These are phyloP conservation scores for Globisporangium camurandrum DNA, from an alignment of 352 stramenopile species.

Conservation along the genomic window DNA sequence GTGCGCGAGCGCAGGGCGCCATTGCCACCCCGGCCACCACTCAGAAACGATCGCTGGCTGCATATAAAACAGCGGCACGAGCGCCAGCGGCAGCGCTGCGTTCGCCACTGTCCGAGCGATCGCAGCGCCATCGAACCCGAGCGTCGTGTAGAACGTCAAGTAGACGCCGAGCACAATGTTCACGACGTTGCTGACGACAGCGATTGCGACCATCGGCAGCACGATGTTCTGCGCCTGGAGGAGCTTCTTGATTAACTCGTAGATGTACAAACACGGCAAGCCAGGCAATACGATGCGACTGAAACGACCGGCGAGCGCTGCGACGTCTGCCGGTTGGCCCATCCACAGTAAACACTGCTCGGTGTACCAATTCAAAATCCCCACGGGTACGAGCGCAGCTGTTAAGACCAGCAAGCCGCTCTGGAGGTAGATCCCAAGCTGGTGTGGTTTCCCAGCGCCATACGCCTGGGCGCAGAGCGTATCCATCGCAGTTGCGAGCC, in stretches of 20 bases:
- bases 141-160: conserved; percentile 71
- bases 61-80: conserved; percentile 65
- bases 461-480: conserved; percentile 84
- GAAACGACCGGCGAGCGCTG: conserved; percentile 64
- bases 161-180: conserved; percentile 70
- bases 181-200: conserved; percentile 64
- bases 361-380: conserved; percentile 73
- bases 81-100: conserved; percentile 36
- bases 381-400: conserved; percentile 45
- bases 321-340: conserved; percentile 55
- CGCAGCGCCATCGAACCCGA: conserved; percentile 72
- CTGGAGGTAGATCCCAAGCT: conserved; percentile 84
- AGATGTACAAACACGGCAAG: conserved; percentile 78
- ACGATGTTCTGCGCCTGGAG: conserved; percentile 84
- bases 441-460: conserved; percentile 53
- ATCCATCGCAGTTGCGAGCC: conserved; percentile 81
- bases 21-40: conserved; percentile 71
- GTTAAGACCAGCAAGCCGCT: conserved; percentile 65
- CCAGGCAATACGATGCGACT: conserved; percentile 50
- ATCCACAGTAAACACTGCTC: conserved; percentile 49
- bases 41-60: conserved; percentile 28
- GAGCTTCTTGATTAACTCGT: conserved; percentile 83
- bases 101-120: conserved; percentile 62
- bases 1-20: conserved; percentile 32
- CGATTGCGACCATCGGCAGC: conserved; percentile 77